Evolutionary conservation across 805 yeast genomes (phyloP).

Genomic region (Cyberlindnera galapagoensis): DNA sequence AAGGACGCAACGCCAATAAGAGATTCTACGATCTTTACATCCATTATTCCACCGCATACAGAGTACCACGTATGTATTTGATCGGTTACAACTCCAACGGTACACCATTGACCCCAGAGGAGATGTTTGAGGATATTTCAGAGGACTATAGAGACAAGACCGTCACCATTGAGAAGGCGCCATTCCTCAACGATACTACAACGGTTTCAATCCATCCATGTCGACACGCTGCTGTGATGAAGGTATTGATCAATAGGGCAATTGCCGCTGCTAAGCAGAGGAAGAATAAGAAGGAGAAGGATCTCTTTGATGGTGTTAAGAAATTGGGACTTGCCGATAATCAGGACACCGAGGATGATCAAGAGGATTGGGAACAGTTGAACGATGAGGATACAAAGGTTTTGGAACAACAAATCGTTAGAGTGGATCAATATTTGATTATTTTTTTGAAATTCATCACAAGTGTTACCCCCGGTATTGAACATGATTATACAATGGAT

Average conservation of each 20-base stretch:
- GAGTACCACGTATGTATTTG: slow-evolving; percentile 91
- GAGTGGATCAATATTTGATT: slow-evolving; percentile 88
- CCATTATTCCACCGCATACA: slow-evolving; percentile 87
- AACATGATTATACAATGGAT: slow-evolving; percentile 98
- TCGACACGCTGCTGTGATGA: slow-evolving; percentile 92
- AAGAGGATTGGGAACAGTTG: slow-evolving; percentile 58
- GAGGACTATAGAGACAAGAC: slow-evolving; percentile 92
- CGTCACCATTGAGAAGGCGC: slow-evolving; percentile 90
- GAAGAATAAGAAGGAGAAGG: slow-evolving; percentile 21
- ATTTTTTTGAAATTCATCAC: slow-evolving; percentile 91
- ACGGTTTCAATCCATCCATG: slow-evolving; percentile 94
- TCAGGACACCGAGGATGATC: slow-evolving; percentile 26
- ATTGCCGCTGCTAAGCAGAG: slow-evolving; percentile 37
- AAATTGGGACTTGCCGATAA: slow-evolving; percentile 40
- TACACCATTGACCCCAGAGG: slow-evolving; percentile 74
- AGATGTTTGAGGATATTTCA: slow-evolving; percentile 93
- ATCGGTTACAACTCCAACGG: slow-evolving; percentile 85
- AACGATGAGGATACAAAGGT: slow-evolving; percentile 26
- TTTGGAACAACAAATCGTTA: slow-evolving; percentile 39
- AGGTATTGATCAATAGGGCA: slow-evolving; percentile 72
- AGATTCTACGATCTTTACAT: slow-evolving; percentile 86
- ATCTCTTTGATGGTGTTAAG: slow-evolving; percentile 36
- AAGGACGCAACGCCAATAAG: slow-evolving; percentile 29
- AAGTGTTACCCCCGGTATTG: slow-evolving; percentile 96
- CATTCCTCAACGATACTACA: slow-evolving; percentile 66